Base-by-base conservation (phyloP, 2,329 filamentous ascomycete species). In the Pseudogymnoascus sp. region DNA sequence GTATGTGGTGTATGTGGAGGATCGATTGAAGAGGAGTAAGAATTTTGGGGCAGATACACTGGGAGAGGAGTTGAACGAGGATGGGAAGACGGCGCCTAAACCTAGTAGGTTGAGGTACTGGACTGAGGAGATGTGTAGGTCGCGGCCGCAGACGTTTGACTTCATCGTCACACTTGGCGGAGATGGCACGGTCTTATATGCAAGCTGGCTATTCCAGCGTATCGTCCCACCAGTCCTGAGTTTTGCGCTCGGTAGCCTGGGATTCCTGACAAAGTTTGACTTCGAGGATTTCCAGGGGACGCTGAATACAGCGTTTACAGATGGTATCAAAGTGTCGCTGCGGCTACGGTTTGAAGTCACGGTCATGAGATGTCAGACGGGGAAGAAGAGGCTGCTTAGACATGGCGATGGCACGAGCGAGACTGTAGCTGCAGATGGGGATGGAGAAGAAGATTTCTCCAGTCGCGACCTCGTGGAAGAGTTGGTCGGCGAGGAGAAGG, bases 261-360 rank as follows among this genome's bases (percentile, higher is more conserved):
- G 94, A 0, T 99, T 99, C 71, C 77, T 99, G 66, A 97, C 94
- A 25, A 97, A 97, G 71, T 97, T 97, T 71, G 92, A 97, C 73
- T 99, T 92, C 73, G 84, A 86, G 12, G 78, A 88, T 4, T 91
- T 90, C 66, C 78, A 83, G 64, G 75, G 80, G 12, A 95, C 84
- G 1, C 79, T 97, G 32, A 82, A 79, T 2, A 83, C 79, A 47
- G 86, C 89, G 0, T 94, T 97, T 67, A 79, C 77, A 39, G 87
- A 95, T 62, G 94, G 94, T 6, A 88, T 97, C 18, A 94, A 89
- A 0, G 90, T 97, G 16, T 95, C 90, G 68, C 75, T 99, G 64
- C 82, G 94, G 43, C 76, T 97, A 63, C 84, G 94, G 38, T 97
- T 99, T 68, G 94, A 97, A 75, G 92, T 89, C 28, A 97, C 91